Evolutionary conservation across 106 monocot genomes (phyloP), one percentile per base, ranked within the genome.

Genomic region (Dendrobium huoshanense): DNA sequence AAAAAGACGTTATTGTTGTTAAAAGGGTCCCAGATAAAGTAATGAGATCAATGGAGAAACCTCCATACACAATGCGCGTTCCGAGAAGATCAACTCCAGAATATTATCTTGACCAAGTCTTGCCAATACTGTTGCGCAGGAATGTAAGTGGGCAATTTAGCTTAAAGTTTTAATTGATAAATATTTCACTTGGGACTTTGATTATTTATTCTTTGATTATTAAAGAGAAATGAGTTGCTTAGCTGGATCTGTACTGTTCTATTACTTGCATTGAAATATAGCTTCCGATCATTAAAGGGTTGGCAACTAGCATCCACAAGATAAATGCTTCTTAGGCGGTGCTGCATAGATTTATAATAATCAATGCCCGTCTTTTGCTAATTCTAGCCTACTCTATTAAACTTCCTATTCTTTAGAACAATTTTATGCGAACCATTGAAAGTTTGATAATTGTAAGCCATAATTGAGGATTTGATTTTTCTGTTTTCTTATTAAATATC

Each of bases 31-130:
- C 95, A 15, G 81, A 93, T 79, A 89, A 89, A 79, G 93, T 91
- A 44, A 93, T 93, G 85, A 83, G 91, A 73, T 89, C 89, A 54
- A 93, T 95, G 95, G 93, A 91, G 61, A 93, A 89, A 84, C 93
- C 92, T 70, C 95, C 95, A 54, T 95, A 92, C 70, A 95, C 91
- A 9, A 95, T 93, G 95, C 89, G 95, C 4, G 82, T 84, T 75
- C 95, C 95, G 48, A 86, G 95, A 67, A 93, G 86, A 85, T 95
- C 95, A 9, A 79, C 81, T 51, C 95, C 95, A 45, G 89, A 89
- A 47, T 93, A 86, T 87, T 95, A 95, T 79, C 80, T 91, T 85
- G 82, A 92, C 4, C 85, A 91, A 86, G 95, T 91, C 5, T 85
- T 95, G 49, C 95, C 95, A 55, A 88, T 95, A 79, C 89, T 95